Evolutionary conservation across 257 asterid species (phyloP).

Genomic region (Solanum pinnatisectum): DNA sequence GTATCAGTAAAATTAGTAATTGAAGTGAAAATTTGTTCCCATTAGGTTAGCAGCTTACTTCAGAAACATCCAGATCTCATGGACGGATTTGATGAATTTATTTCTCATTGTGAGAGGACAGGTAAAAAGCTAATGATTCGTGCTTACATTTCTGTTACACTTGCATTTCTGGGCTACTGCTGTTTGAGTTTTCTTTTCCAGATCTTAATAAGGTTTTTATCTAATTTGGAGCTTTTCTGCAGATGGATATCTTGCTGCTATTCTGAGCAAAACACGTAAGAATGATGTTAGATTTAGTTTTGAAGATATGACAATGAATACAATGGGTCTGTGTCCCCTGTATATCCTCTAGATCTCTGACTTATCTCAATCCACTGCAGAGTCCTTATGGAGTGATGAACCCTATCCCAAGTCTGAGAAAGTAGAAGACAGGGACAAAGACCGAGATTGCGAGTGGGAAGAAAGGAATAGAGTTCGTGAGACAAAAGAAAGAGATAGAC

Average conservation of each 20-base stretch:
- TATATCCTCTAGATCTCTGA: neutral
- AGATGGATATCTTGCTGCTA: constrained; percentile 7
- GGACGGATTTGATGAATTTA: constrained; percentile 51
- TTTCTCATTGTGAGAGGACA: constrained; percentile 35
- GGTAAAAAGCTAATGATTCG: constrained; percentile 27
- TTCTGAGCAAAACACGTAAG: constrained; percentile 2
- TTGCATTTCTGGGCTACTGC: neutral
- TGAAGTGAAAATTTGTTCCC: constrained; percentile 9
- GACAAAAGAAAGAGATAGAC: constrained; percentile 6
- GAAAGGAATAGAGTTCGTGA: constrained; percentile 3
- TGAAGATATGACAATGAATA: neutral
- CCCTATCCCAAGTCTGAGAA: neutral
- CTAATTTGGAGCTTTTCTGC: neutral
- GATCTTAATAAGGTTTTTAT: neutral
- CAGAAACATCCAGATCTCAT: constrained; percentile 48
- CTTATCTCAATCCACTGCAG: neutral
- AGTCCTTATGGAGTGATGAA: constrained; percentile 9
- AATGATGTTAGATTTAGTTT: neutral
- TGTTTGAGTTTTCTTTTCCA: constrained; percentile 2
- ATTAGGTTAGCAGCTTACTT: constrained; percentile 45
- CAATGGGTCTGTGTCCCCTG: neutral
- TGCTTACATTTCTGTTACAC: neutral
- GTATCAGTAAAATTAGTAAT: constrained; percentile 9
- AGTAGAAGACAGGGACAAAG: constrained; percentile 9
- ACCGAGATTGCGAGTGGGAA: constrained; percentile 15